Evolutionary conservation across 2,329 filamentous ascomycete genomes (phyloP), one percentile per base, ranked within the genome.

Genomic region (Apiospora koreana): DNA sequence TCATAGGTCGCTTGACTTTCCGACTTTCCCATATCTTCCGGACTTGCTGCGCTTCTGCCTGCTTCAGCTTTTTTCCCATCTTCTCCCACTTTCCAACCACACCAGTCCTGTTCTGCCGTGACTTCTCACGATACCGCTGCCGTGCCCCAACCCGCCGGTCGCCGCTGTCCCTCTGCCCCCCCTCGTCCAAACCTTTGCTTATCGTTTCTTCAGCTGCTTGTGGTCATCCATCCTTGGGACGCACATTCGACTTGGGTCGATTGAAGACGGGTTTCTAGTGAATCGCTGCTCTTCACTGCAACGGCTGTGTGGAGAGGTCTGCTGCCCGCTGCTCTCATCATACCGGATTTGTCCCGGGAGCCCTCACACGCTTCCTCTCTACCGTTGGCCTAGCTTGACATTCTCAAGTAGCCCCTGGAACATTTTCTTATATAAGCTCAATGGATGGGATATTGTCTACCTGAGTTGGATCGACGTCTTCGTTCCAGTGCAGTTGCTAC

Each of bases 241-340:
- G 9, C 54, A 12, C 41, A 43, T 62, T 62, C 54, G 54, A 62
- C 54, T 62, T 62, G 54, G 54, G 54, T 62, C 54, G 54, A 62
- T 62, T 62, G 54, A 62, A 62, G 54, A 38, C 54, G 54, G 54
- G 54, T 62, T 62, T 62, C 54, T 62, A 62, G 54, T 62, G 54
- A 62, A 62, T 62, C 54, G 31, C 54, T 62, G 54, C 9, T 62
- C 54, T 62, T 58, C 50, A n/a, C 21, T 62, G 54, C 54, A 38
- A 62, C 21, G 31, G 4, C 21, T 16, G 50, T 62, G 28, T 62
- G 18, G 54, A 38, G 21, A 21, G 16, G 18, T 38, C 21, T 21
- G 54, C 18, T 62, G 28, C 31, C 10, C 12, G 54, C 54, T 62
- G 28, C 35, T 38, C 54, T n/a, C 54, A 21, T 14, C 50, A 35